A percentile compares a stretch with the other conserved stretches of the same genome.
These are phyloP conservation scores for Hypoxylon lenormandii DNA, from an alignment of 495 filamentous ascomycete species.

Conservation along the genomic window DNA sequence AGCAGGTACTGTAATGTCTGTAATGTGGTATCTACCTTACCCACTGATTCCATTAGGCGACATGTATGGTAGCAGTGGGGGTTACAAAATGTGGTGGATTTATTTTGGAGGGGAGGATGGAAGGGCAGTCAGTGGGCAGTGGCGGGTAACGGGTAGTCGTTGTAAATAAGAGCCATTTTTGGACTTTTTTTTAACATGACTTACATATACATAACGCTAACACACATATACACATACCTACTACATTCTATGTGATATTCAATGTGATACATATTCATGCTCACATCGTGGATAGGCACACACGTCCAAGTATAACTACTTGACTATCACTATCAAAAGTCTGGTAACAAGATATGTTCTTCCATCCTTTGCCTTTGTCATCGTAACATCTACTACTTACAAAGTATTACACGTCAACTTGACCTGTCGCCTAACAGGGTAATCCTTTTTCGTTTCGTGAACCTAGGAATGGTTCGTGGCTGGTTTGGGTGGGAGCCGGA, in stretches of 20 bases:
- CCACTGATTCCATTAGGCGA: conserved; percentile 13
- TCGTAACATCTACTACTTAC: conserved; percentile 24
- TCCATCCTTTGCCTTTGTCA: not conserved
- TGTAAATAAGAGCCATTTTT: conserved; percentile 41
- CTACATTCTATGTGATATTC: too few relatives aligned
- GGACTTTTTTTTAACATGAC: not conserved
- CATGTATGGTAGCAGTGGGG: conserved; percentile 19
- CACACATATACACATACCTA: not conserved
- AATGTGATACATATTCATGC: too few relatives aligned
- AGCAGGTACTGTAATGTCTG: conserved; percentile 1
- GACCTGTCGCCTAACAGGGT: conserved; percentile 22
- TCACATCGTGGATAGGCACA: not conserved
- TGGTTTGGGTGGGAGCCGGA: too few relatives aligned
- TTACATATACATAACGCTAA: conserved; percentile 11
- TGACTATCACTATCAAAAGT: not conserved
- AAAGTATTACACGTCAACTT: conserved; percentile 1
- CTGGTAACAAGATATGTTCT: not conserved
- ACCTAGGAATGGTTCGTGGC: too few relatives aligned
- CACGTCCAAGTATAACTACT: not conserved
- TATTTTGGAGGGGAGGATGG: conserved; percentile 3
- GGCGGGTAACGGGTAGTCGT: not conserved
- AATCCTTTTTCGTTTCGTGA: not conserved
- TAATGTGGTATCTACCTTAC: conserved; percentile 24
- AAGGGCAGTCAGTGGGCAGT: not conserved
- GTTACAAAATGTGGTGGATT: not conserved